Evolutionary conservation across 2,329 filamentous ascomycete genomes (phyloP).

Genomic region (Seiridium unicorne): DNA sequence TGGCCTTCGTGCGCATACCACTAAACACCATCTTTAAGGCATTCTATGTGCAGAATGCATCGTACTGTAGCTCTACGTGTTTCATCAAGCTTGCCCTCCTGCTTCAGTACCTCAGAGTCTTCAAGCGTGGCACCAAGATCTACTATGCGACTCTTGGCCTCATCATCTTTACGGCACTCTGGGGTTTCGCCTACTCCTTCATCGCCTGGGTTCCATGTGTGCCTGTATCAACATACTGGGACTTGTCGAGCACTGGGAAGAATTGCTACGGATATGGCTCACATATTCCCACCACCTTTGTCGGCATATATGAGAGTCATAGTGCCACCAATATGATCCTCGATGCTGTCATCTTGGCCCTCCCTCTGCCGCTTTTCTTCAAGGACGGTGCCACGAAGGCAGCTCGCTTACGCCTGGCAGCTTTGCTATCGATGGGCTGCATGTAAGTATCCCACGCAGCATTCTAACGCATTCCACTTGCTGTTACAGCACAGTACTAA

Average conservation of each 20-base stretch:
- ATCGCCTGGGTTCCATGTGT: constrained; percentile 30
- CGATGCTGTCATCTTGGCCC: constrained; percentile 28
- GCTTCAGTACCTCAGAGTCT: constrained; percentile 25
- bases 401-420: constrained; percentile 25
- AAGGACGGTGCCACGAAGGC: constrained; percentile 14
- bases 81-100: constrained; percentile 24
- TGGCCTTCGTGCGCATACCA: neutral
- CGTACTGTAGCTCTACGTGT: constrained; percentile 21
- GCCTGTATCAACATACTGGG: constrained; percentile 20
- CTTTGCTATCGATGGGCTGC: constrained; percentile 27
- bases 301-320: constrained; percentile 30
- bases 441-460: constrained; percentile 16
- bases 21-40: constrained; percentile 8
- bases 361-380: constrained; percentile 32
- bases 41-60: constrained; percentile 23
- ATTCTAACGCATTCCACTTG: neutral
- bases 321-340: constrained; percentile 30
- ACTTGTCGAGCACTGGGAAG: constrained; percentile 8
- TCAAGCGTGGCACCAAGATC: constrained; percentile 15
- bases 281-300: constrained; percentile 19
- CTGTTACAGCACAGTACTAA: neutral
- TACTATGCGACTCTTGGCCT: constrained; percentile 18
- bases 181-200: constrained; percentile 27
- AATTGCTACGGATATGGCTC: constrained; percentile 31
- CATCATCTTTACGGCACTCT: constrained; percentile 24